phyloP scores from a whole-genome alignment of 1,139 yeast genomes.

The Geotrichum carabidarum region DNA sequence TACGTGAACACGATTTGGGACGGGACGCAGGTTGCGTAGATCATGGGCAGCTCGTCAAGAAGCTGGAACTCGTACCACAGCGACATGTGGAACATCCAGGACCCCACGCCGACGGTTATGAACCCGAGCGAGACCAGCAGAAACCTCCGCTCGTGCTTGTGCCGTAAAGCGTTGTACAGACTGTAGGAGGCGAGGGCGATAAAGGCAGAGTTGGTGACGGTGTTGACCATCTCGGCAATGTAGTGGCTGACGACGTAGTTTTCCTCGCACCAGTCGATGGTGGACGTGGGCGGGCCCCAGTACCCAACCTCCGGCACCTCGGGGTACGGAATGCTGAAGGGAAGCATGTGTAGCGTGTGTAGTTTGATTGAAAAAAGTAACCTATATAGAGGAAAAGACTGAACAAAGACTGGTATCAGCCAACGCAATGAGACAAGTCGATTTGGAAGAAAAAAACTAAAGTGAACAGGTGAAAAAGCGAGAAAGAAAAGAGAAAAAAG shows the following conservation, averaged over 20 bases:
- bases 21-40: slow-evolving; percentile 93
- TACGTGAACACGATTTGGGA: slow-evolving; percentile 84
- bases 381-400: background rate
- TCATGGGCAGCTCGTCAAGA: slow-evolving; percentile 95
- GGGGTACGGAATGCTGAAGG: slow-evolving; percentile 31
- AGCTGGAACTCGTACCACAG: slow-evolving; percentile 80
- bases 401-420: too few relatives aligned
- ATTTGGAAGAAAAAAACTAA: too few relatives aligned
- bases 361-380: background rate
- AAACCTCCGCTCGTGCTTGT: slow-evolving; percentile 66
- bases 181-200: slow-evolving; percentile 63
- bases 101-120: slow-evolving; percentile 82
- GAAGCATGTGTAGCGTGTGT: slow-evolving; percentile 15
- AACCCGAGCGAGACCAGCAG: slow-evolving; percentile 71
- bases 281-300: slow-evolving; percentile 45
- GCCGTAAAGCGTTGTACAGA: slow-evolving; percentile 53
- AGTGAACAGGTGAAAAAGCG: too few relatives aligned
- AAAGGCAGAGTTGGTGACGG: slow-evolving; percentile 68
- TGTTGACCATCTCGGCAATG: slow-evolving; percentile 83
- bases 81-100: slow-evolving; percentile 96
- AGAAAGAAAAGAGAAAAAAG: too few relatives aligned
- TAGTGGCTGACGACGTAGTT: slow-evolving; percentile 81
- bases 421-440: too few relatives aligned
- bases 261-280: slow-evolving; percentile 97
- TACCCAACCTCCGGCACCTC: slow-evolving; percentile 31